A percentile compares a stretch with the other conserved stretches of the same genome.
Evolutionary conservation across 2,329 filamentous ascomycete genomes (phyloP).

Genomic region (Microcera coccophila): DNA sequence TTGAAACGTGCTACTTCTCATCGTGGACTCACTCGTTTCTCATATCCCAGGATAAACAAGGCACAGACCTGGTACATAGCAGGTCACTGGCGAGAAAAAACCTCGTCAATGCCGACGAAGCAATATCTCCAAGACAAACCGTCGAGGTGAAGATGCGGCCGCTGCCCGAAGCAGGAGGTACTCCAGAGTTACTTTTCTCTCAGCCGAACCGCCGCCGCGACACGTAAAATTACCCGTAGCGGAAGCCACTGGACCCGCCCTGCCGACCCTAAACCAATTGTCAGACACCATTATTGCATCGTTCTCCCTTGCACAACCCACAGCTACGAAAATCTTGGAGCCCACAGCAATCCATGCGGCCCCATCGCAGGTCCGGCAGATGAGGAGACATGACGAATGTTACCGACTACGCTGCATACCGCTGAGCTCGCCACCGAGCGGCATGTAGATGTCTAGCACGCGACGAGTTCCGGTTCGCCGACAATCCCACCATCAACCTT

Average conservation of each 20-base stretch:
- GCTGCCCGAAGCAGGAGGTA: not conserved
- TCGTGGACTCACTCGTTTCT: not conserved
- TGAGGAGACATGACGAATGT: conserved; percentile 23
- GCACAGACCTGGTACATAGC: too few relatives aligned
- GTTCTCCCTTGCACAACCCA: conserved; percentile 14
- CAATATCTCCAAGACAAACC: not conserved
- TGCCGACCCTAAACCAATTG: conserved; percentile 20
- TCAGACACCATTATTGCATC: not conserved
- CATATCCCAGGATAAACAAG: too few relatives aligned
- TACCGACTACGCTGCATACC: conserved; percentile 23
- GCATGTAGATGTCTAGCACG: conserved; percentile 13
- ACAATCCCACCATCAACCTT: conserved; percentile 16
- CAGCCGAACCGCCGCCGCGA: conserved; percentile 1
- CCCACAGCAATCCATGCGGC: conserved; percentile 5
- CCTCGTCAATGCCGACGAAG: not conserved
- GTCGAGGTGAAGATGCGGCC: not conserved
- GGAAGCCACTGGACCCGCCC: not conserved
- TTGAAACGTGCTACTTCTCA: not conserved
- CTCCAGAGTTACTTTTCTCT: not conserved
- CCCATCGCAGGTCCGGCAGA: conserved; percentile 19
- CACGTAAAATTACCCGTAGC: conserved; percentile 4
- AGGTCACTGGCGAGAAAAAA: too few relatives aligned
- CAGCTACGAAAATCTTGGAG: conserved; percentile 2
- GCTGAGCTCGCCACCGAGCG: conserved; percentile 13
- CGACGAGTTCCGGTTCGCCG: conserved; percentile 7